A percentile compares a stretch with the other conserved stretches of the same genome.
phyloP scores from a whole-genome alignment of 805 yeast genomes.

The Kodamaea nitidulidarum region DNA sequence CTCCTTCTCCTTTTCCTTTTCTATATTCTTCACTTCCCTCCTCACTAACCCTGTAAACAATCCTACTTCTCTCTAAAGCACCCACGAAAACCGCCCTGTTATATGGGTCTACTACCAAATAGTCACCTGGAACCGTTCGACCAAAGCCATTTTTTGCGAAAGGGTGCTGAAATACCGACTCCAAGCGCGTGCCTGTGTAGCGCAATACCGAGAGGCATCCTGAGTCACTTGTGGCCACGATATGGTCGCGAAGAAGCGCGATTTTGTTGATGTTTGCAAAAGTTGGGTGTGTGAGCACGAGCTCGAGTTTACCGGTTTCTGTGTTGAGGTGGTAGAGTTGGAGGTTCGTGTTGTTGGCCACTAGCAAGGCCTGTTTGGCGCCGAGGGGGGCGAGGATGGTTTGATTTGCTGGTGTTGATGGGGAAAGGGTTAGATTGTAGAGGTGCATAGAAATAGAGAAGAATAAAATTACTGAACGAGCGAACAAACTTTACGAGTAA shows the following conservation, averaged over 20 bases:
- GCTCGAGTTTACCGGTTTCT: slow-evolving; percentile 51
- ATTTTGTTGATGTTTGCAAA: slow-evolving; percentile 59
- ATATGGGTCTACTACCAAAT: slow-evolving; percentile 64
- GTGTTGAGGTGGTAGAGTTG: slow-evolving; percentile 52
- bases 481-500: no score
- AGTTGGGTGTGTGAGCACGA: slow-evolving; percentile 40
- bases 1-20: slow-evolving; percentile 32
- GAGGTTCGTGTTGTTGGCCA: slow-evolving; percentile 52
- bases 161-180: slow-evolving; percentile 57
- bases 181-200: slow-evolving; percentile 38
- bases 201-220: slow-evolving; percentile 63
- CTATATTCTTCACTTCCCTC: slow-evolving; percentile 42
- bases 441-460: slow-evolving; percentile 33
- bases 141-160: slow-evolving; percentile 72
- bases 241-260: slow-evolving; percentile 50
- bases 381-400: slow-evolving; percentile 68
- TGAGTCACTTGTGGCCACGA: slow-evolving; percentile 75
- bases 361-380: slow-evolving; percentile 68
- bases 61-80: slow-evolving; percentile 69
- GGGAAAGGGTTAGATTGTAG: slow-evolving; percentile 68
- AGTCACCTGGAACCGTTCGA: slow-evolving; percentile 71
- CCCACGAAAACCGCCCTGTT: slow-evolving; percentile 66
- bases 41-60: no score
- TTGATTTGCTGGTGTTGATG: slow-evolving; percentile 49
- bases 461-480: no score